Conservation (phyloP, 2,329 filamentous ascomycete genomes). For the Aspergillus udagawae region DNA sequence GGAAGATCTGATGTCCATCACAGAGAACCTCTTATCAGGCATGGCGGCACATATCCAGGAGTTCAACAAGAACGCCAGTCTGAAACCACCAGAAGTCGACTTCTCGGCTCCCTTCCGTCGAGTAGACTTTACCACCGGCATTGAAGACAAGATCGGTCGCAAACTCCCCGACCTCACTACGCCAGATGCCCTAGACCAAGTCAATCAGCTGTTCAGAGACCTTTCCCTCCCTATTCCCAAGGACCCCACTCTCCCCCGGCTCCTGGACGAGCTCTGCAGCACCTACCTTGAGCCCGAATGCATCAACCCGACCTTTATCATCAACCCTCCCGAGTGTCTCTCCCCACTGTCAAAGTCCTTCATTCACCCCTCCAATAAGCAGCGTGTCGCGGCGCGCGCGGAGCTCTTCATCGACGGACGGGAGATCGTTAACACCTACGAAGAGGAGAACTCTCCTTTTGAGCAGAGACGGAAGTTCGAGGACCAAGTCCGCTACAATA, state of each 20-base stretch:
- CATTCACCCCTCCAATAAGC: slow-evolving; percentile 61
- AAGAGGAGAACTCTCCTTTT: slow-evolving; percentile 92
- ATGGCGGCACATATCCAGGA: slow-evolving; percentile 52
- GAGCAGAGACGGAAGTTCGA: slow-evolving; percentile 81
- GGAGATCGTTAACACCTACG: slow-evolving; percentile 94
- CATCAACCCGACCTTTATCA: slow-evolving; percentile 73
- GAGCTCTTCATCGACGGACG: slow-evolving; percentile 78
- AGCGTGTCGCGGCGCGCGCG: slow-evolving; percentile 73
- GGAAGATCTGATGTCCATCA: slow-evolving; percentile 68
- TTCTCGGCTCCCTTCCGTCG: slow-evolving; percentile 59
- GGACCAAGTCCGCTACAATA: slow-evolving; percentile 50
- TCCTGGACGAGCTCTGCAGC: slow-evolving; percentile 77
- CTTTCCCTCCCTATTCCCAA: slow-evolving; percentile 48
- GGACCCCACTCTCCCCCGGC: slow-evolving; percentile 58
- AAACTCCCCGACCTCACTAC: slow-evolving; percentile 60
- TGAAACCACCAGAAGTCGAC: slow-evolving; percentile 48
- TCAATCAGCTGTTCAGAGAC: slow-evolving; percentile 54
- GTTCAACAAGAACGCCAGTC: slow-evolving; percentile 40
- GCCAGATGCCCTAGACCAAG: slow-evolving; percentile 53
- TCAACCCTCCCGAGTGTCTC: slow-evolving; percentile 83
- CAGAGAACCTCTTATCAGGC: slow-evolving; percentile 64
- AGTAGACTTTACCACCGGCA: slow-evolving; percentile 75
- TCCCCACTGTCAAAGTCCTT: slow-evolving; percentile 90
- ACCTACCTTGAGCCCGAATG: slow-evolving; percentile 76
- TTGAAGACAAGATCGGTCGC: slow-evolving; percentile 65